Base-by-base conservation (phyloP, 2,329 filamentous ascomycete genomes). In the Fusarium clavum region DNA sequence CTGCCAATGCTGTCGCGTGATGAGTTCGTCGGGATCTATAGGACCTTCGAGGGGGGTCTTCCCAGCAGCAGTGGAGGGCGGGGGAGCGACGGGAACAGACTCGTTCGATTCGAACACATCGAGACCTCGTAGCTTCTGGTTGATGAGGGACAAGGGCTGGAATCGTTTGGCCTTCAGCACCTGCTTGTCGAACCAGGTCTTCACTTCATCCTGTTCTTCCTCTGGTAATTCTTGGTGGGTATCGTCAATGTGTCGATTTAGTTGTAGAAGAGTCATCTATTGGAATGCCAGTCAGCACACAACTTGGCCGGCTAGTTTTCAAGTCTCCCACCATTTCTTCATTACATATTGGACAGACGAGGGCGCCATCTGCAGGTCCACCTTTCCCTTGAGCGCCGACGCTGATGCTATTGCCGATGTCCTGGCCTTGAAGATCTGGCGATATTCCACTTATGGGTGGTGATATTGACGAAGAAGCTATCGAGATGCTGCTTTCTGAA, bases 281-380 rank as follows among this genome's bases (percentile, higher is more conserved):
- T 5, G 13, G 5, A 5, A 32, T 3, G 22, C 49, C 18, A 51
- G 27, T 57, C 24, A 40, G 22, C 12, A 20, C 8, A 20, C 5
- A 25, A 9, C 10, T 27, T 32, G 14, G 11, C 18, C 25, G 8
- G n/a, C n/a, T 6, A 43, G 24, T 16, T 43, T 11, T 16, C 11
- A 7, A 3, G 4, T n/a, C 9, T 18, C 83, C 70, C 83, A 96
- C 94, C 96, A 99, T 99, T 81, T 98, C 94, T 82, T 98, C 97
- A 74, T 91, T 94, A 81, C 96, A 99, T 78, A 99, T 99, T n/a
- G 96, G 96, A 79, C 96, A 99, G 58, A 95, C 89, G 63, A 99
- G 89, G 79, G 88, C 88, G 70, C 88, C 63, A 64, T 78, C 73
- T 11, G 75, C 69, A 14, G 86, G 51, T 82, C 85, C 69, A 86